phyloP scores from a whole-genome alignment of 352 stramenopile genomes.

The Pythium scleroteichum region DNA sequence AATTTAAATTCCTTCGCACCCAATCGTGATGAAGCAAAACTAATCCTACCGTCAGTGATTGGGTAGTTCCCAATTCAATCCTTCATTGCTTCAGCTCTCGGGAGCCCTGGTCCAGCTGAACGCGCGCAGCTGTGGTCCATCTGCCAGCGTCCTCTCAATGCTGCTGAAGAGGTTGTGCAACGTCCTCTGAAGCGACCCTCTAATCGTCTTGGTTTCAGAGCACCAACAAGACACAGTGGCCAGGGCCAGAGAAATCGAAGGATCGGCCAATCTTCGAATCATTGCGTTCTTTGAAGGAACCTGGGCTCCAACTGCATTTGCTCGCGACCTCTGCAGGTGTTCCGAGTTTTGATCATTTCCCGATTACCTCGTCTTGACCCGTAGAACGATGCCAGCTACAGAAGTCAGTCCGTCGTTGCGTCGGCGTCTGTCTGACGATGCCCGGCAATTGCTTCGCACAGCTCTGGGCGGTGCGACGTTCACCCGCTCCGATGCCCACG shows the following conservation, averaged over 20 bases:
- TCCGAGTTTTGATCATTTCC: not conserved
- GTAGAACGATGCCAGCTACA: slow-evolving; percentile 43
- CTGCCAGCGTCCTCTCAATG: slow-evolving; percentile 4
- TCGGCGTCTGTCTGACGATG: slow-evolving; percentile 59
- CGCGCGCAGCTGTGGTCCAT: slow-evolving; percentile 1
- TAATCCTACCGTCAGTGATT: not conserved
- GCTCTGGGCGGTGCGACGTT: slow-evolving; percentile 25
- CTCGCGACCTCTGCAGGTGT: too few relatives aligned
- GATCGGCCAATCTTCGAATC: too few relatives aligned
- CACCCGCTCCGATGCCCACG: not conserved
- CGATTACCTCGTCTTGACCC: not conserved
- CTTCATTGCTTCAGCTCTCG: too few relatives aligned
- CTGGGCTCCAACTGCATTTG: too few relatives aligned
- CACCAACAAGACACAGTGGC: too few relatives aligned
- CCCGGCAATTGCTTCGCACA: slow-evolving; percentile 46
- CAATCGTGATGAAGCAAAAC: slow-evolving; percentile 9
- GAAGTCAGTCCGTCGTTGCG: slow-evolving; percentile 49
- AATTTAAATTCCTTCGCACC: slow-evolving; percentile 3
- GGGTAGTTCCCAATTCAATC: not conserved
- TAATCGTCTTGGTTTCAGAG: too few relatives aligned
- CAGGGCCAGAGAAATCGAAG: too few relatives aligned
- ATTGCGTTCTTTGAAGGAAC: too few relatives aligned
- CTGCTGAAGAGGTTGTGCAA: too few relatives aligned
- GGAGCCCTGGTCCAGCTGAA: slow-evolving; percentile 1
- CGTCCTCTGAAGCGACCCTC: too few relatives aligned